A percentile compares a stretch with the other conserved stretches of the same genome.
phyloP scores from a whole-genome alignment of 768 basidiomycete species.

The Agrocybe chaxingu region DNA sequence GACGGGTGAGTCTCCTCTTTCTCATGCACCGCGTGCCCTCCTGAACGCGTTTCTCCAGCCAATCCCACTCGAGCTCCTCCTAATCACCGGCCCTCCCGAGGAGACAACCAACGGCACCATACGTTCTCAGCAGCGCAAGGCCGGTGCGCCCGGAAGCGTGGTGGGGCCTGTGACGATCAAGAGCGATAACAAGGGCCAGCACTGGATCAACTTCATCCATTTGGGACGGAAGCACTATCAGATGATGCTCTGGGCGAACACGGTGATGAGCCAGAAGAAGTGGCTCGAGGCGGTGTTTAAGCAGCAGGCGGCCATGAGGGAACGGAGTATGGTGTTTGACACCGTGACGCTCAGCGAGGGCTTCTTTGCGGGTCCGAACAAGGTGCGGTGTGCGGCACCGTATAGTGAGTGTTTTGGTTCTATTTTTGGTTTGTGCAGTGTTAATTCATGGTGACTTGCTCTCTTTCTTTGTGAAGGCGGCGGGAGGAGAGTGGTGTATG shows the following conservation, averaged over 20 bases:
- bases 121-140: constrained; percentile 33
- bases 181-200: constrained; percentile 75
- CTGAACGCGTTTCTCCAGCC: constrained; percentile 49
- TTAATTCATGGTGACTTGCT: constrained; percentile 7
- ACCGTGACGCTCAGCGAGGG: constrained; percentile 81
- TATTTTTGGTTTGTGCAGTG: constrained; percentile 1
- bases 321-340: constrained; percentile 85
- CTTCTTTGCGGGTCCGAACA: constrained; percentile 82
- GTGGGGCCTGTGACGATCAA: constrained; percentile 50
- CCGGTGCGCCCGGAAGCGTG: constrained; percentile 45
- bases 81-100: constrained; percentile 74
- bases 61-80: constrained; percentile 90
- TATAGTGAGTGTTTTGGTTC: constrained; percentile 58
- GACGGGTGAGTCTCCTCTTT: constrained; percentile 59
- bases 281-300: constrained; percentile 92
- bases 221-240: constrained; percentile 92
- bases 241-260: constrained; percentile 87
- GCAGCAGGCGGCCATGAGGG: constrained; percentile 83
- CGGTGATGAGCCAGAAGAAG: constrained; percentile 81
- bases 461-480: constrained; percentile 45
- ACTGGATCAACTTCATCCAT: constrained; percentile 90
- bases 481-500: constrained; percentile 87
- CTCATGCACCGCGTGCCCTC: background rate
- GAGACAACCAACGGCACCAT: constrained; percentile 34
- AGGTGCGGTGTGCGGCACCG: constrained; percentile 89